Base-by-base conservation (phyloP, 345 rosid species). In the Salix udensis region DNA sequence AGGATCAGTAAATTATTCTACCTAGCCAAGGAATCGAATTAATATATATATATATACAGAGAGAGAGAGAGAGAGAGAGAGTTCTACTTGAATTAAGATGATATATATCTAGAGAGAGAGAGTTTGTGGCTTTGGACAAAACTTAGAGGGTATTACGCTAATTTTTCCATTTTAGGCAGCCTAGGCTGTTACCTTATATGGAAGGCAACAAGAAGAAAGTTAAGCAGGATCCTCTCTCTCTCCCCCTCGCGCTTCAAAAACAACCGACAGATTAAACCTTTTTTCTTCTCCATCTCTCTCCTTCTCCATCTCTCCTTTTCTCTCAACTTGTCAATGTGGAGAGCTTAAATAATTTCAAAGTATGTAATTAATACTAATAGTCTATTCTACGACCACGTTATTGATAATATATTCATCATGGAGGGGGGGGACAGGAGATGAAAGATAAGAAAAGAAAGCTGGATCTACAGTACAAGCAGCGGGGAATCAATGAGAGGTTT, bases 241-340 rank as follows among this genome's bases (percentile, higher is more conserved):
- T 13, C 48, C 16, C 4, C 50, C 12, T 40, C 52, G 14, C 19
- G 79, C 62, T 84, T 71, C 81, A 30, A 76, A 76, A 87, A 74
- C 81, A 85, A 72, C 86, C 82, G 89, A 89, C 89, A 87, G 83
- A 82, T 81, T 77, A 77, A 80, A 71, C 82, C 58, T 67, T 72
- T 78, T 58, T 16, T 53, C 28, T 18, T 19, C 26, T 21, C 2
- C 30, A 1, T 28, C 30, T 37, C 23, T 40, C 37, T 46, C 39
- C 21, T 50, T 28, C 65, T 70, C 71, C 50, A 42, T 72, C 46
- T 74, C 70, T 62, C 70, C 7, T 39, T 12, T 68, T 44, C 18
- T 65, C 18, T n/a, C 19, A 18, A 23, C 28, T 34, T 61, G 8
- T 13, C 53, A 42, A 70, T 46, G 66, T 52, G 73, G 65, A 81